These are phyloP conservation scores for Sutorius australiensis DNA, from an alignment of 768 basidiomycete genomes.

Conservation along the genomic window DNA sequence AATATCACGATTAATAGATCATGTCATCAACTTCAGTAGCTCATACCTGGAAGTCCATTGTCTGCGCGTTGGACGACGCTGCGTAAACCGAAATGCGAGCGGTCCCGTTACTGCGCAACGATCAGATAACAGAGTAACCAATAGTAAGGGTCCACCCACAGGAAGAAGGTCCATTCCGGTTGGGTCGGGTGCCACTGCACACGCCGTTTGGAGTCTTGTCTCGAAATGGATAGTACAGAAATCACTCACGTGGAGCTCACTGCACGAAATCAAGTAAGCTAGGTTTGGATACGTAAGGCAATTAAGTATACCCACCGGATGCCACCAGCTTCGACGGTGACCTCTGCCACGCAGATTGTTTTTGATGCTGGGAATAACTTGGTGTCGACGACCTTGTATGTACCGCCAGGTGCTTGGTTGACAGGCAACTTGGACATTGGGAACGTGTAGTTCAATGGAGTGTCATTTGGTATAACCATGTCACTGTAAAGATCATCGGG, in stretches of 20 bases:
- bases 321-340: slow-evolving; percentile 54
- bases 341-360: slow-evolving; percentile 55
- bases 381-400: slow-evolving; percentile 58
- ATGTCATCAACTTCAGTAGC: neutral
- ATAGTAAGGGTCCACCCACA: slow-evolving; percentile 24
- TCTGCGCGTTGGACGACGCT: slow-evolving; percentile 36
- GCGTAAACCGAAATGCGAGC: slow-evolving; percentile 45
- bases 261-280: slow-evolving; percentile 5
- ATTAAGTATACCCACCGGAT: slow-evolving; percentile 41
- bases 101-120: slow-evolving; percentile 31
- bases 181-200: slow-evolving; percentile 50
- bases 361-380: slow-evolving; percentile 49
- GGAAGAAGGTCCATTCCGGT: slow-evolving; percentile 45
- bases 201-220: neutral
- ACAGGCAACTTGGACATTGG: slow-evolving; percentile 45
- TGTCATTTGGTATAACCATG: slow-evolving; percentile 47
- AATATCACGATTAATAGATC: slow-evolving; percentile 4
- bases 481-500: slow-evolving; percentile 38
- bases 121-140: slow-evolving; percentile 1
- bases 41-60: slow-evolving; percentile 43
- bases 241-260: slow-evolving; percentile 44
- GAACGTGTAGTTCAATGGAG: slow-evolving; percentile 52
- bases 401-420: slow-evolving; percentile 48
- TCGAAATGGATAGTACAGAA: neutral
- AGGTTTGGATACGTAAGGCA: neutral